These are phyloP conservation scores for Teunomyces pallodes DNA, from an alignment of 805 yeast genomes.

Conservation along the genomic window DNA sequence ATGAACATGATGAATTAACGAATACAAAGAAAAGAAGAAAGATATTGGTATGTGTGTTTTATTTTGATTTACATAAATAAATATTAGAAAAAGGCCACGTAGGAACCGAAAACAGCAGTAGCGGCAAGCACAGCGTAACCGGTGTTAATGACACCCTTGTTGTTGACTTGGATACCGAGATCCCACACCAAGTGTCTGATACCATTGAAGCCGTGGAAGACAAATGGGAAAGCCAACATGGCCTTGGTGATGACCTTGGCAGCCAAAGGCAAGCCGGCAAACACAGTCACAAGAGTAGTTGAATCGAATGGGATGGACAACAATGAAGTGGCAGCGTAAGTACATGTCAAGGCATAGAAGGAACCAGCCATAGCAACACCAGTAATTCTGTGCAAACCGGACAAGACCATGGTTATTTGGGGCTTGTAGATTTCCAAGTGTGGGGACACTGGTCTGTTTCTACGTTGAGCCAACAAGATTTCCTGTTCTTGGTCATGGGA, in stretches of 20 bases:
- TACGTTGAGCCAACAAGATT: conserved; percentile 76
- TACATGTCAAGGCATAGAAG: conserved; percentile 73
- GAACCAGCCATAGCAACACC: conserved; percentile 81
- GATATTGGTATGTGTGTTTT: background rate
- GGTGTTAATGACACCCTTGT: conserved; percentile 88
- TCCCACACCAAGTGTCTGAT: conserved; percentile 95
- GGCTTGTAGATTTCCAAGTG: conserved; percentile 88
- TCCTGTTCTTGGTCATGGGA: conserved; percentile 63
- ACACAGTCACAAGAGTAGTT: conserved; percentile 48
- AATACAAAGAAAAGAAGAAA: background rate
- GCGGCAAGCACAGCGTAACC: conserved; percentile 81
- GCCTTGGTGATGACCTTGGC: conserved; percentile 66
- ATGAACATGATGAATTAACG: conserved; percentile 1
- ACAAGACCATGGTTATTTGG: conserved; percentile 80
- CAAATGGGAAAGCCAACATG: conserved; percentile 75
- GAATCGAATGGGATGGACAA: conserved; percentile 56
- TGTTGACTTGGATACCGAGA: conserved; percentile 70
- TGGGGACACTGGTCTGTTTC: conserved; percentile 86
- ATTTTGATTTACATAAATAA: background rate
- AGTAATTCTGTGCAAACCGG: conserved; percentile 81
- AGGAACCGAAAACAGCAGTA: conserved; percentile 56
- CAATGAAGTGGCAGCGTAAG: conserved; percentile 68
- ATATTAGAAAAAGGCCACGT: conserved; percentile 44
- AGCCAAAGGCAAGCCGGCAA: conserved; percentile 62
- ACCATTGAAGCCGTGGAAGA: conserved; percentile 84